Evolutionary conservation across 768 basidiomycete species (phyloP).

Genomic region (Tulasnella sp.): DNA sequence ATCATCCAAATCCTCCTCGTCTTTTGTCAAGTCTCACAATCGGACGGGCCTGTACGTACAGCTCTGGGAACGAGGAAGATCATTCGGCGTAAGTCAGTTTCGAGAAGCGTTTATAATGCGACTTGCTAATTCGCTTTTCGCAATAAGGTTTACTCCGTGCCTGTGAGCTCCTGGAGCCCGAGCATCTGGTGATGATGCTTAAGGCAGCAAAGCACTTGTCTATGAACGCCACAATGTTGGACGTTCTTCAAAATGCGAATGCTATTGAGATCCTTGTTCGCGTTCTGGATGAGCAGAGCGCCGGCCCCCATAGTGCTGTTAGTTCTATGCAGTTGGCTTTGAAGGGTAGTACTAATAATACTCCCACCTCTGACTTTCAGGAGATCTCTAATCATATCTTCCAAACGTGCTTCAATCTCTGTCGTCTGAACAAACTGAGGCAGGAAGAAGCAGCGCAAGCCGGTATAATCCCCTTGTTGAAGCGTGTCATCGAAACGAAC

Average conservation of each 20-base stretch:
- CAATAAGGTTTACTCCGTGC: conserved; percentile 68
- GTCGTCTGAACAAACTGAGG: conserved; percentile 82
- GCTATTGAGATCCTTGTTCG: conserved; percentile 83
- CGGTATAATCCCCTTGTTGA: conserved; percentile 85
- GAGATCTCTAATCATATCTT: conserved; percentile 97
- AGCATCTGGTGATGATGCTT: conserved; percentile 76
- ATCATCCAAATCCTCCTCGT: conserved; percentile 81
- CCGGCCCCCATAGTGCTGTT: conserved; percentile 72
- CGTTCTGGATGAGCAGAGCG: conserved; percentile 69
- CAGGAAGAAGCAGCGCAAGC: conserved; percentile 97
- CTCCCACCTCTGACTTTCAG: conserved; percentile 30
- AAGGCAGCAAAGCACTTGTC: conserved; percentile 95
- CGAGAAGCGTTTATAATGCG: not conserved
- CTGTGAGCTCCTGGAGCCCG: conserved; percentile 77
- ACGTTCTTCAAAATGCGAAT: conserved; percentile 92
- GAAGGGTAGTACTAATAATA: no score
- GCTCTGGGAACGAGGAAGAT: conserved; percentile 86
- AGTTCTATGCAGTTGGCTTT: conserved; percentile 23
- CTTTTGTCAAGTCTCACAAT: conserved; percentile 94
- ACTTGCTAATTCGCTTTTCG: not conserved
- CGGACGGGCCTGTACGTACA: conserved; percentile 85
- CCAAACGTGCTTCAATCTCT: conserved; percentile 95
- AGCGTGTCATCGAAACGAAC: conserved; percentile 74
- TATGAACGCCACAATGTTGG: conserved; percentile 81
- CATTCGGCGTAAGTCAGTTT: conserved; percentile 59